Evolutionary conservation across 2,329 filamentous ascomycete species (phyloP), one percentile per base, ranked within the genome.

Genomic region (Colletotrichum destructivum): DNA sequence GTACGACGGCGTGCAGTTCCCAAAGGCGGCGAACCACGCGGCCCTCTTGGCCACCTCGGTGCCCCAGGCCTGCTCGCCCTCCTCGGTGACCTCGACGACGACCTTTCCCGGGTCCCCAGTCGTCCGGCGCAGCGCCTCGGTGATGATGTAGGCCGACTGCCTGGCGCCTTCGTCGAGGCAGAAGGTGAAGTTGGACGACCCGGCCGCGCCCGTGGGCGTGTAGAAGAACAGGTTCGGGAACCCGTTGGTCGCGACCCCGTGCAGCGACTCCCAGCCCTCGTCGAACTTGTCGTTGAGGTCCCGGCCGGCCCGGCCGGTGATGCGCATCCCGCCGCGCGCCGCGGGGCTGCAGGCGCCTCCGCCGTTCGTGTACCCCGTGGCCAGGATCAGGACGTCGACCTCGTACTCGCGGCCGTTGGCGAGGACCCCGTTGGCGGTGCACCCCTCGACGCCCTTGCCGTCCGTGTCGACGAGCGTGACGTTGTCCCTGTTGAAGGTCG

Each of bases 391-490:
- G 72, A 75, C 76, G 67, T 91, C 81, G 15, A 86, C 74, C 3
- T 83, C 79, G 74, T 88, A 87, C 61, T 88, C 84, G 35, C 77
- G n/a, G 82, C 85, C 54, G 82, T 82, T 16, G 6, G 84, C 84
- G 0, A 88, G 78, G 3, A 91, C 75, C 0, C 88, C 87, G 3
- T 70, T 76, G 12, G 77, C 64, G 0, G 86, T 89, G 4, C 87
- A 78, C 1, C 78, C 72, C 3, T 85, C 81, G 7, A 89, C 78
- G 11, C 89, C 88, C 73, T 84, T 82, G 8, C 87, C 88, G 35
- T 87, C 79, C 0, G 89, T 91, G 76, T 92, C 88, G 21, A 92
- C 81, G 0, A 92, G 85, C 9, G 84, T 83, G 8, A 92, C 90
- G 75, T 90, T 87, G 0, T 83, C 78, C 40, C 76, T 77, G 78